Base-by-base conservation (phyloP, 257 asterid species). In the Knoxia roxburghii region DNA sequence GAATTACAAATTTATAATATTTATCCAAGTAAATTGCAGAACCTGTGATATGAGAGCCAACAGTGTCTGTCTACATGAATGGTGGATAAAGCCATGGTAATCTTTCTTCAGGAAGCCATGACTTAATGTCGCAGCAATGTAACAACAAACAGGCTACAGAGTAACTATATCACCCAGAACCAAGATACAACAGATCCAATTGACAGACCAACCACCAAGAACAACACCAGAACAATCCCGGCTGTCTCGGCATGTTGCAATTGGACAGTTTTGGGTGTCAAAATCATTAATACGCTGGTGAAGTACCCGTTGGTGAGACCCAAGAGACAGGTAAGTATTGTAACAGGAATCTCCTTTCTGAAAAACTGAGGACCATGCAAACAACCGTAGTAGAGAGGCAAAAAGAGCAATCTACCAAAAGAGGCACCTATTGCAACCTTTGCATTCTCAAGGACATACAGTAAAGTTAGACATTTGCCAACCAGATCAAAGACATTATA, bases 231-330 rank as follows among this genome's bases (percentile, higher is more conserved):
- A 74, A 93, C 87, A 10, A 81, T 85, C 75, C 99, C 99, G 20
- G 97, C 96, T 54, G 88, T 81, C 80, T 93, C 99, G 0, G 96
- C 86, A 54, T 88, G 92, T 41, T 85, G 95, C 73, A 93, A 75
- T 65, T 51, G 83, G 40, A 93, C 96, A 14, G 85, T 79, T 75
- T 88, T 93, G 5, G 99, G 97, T 39, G 79, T 91, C 81, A 88
- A 79, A 53, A 93, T 83, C 88, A 93, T 64, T 59, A 93, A 56
- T 24, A 90, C 96, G 23, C 95, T 75, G 3, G 97, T 86, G 24
- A 90, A 68, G 72, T 90, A 93, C 40, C 97, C 99, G 27, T 93
- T 93, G 1, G 97, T 93, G 20, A 90, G 86, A 17, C 96, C 97
- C 74, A 93, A 67, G 67, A 90, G 89, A 68, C 96, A 90, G n/a